These are phyloP conservation scores for Phytophthora vignae DNA, from an alignment of 352 stramenopile genomes.

Conservation along the genomic window DNA sequence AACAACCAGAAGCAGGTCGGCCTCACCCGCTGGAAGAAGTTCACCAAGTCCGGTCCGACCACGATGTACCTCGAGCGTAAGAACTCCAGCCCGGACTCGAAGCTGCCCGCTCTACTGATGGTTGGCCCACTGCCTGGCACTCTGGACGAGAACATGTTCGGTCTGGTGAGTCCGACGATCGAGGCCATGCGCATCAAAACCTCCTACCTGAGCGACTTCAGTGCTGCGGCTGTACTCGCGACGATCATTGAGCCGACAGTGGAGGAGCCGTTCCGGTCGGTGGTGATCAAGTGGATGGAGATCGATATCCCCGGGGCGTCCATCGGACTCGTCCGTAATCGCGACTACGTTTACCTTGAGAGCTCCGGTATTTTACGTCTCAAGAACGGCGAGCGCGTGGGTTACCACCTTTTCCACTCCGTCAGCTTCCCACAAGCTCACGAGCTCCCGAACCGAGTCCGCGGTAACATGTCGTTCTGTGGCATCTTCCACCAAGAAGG, in stretches of 20 bases:
- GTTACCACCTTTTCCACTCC: slow-evolving; percentile 30
- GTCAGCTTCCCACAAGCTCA: slow-evolving; percentile 30
- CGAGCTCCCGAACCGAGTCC: slow-evolving; percentile 25
- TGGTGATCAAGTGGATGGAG: slow-evolving; percentile 31
- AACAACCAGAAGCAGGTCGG: slow-evolving; percentile 17
- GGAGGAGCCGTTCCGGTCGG: slow-evolving; percentile 39
- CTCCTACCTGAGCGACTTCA: slow-evolving; percentile 27
- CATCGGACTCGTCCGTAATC: slow-evolving; percentile 21
- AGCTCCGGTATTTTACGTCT: slow-evolving; percentile 15
- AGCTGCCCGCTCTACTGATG: slow-evolving; percentile 27
- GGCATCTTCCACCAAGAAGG: slow-evolving; percentile 34
- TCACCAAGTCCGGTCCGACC: background rate
- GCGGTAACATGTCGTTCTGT: slow-evolving; percentile 51
- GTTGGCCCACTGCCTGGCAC: slow-evolving; percentile 33
- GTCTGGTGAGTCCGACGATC: slow-evolving; percentile 29
- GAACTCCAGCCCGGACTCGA: slow-evolving; percentile 17
- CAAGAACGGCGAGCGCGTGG: slow-evolving; percentile 22
- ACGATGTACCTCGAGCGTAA: slow-evolving; percentile 22
- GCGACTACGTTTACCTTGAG: slow-evolving; percentile 29
- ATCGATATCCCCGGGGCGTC: slow-evolving; percentile 14
- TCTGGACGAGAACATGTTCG: slow-evolving; percentile 47
- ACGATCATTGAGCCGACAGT: slow-evolving; percentile 45
- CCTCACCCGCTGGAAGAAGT: slow-evolving; percentile 20
- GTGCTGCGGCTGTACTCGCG: slow-evolving; percentile 45
- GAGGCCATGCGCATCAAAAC: slow-evolving; percentile 32